Evolutionary conservation across 2,329 filamentous ascomycete genomes (phyloP).

Genomic region (Ophiostoma sp.): DNA sequence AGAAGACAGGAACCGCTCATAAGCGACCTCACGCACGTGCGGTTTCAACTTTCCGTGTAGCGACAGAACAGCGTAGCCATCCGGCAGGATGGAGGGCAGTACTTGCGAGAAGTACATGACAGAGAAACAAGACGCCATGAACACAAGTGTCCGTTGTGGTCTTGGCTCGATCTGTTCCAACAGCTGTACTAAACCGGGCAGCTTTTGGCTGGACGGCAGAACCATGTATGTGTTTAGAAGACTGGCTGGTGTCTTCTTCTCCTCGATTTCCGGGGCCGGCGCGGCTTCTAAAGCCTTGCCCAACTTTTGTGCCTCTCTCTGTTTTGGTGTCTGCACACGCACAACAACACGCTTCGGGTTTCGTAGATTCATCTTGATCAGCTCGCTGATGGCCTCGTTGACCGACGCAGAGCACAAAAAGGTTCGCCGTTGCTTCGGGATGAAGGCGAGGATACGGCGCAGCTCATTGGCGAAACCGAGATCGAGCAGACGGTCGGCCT

Average conservation of each 20-base stretch:
- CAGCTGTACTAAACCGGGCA: conserved; percentile 71
- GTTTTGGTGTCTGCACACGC: conserved; percentile 74
- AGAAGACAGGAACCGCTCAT: conserved; percentile 73
- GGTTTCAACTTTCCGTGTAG: conserved; percentile 91
- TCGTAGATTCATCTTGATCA: conserved; percentile 85
- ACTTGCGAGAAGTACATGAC: conserved; percentile 92
- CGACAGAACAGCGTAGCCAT: conserved; percentile 69
- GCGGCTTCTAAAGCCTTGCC: neutral
- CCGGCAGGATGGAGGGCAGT: conserved; percentile 70
- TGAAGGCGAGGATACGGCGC: conserved; percentile 75
- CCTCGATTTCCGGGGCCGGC: conserved; percentile 60
- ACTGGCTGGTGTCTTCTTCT: conserved; percentile 86
- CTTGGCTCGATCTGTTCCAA: conserved; percentile 67
- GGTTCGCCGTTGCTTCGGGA: conserved; percentile 91
- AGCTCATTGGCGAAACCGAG: conserved; percentile 91
- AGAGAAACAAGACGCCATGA: conserved; percentile 88
- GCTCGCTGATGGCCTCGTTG: conserved; percentile 90
- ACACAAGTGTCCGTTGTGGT: conserved; percentile 85
- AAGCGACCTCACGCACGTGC: conserved; percentile 85
- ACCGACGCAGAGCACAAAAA: conserved; percentile 94
- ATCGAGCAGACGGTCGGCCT: conserved; percentile 89
- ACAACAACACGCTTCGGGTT: conserved; percentile 96
- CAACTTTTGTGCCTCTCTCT: conserved; percentile 9
- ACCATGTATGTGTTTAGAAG: conserved; percentile 87
- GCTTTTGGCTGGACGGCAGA: conserved; percentile 74